Base-by-base conservation (phyloP, 129 eudicot genomes). In the Saposhnikovia divaricata region DNA sequence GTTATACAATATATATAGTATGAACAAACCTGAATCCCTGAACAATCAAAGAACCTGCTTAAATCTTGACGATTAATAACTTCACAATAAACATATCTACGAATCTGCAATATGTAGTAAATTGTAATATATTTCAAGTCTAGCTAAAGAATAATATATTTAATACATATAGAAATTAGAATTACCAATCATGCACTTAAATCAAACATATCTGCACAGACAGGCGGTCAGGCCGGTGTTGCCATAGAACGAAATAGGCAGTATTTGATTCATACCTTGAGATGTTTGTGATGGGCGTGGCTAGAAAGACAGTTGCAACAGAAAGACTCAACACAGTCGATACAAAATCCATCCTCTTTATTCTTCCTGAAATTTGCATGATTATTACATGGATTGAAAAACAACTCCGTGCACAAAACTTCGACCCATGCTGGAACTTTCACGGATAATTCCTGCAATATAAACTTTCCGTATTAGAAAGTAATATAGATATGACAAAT, bases 1-100 rank as follows among this genome's bases (percentile, higher is more conserved):
- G 57, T 1, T 48, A 15, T 48, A 48, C 19, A 48, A 13, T 27
- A 31, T 68, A 21, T 40, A 72, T 3, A 39, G 9, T 21, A 69
- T 18, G 8, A 25, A 80, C 84, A 74, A 78, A 87, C 90, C 88
- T 87, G 88, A 73, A 87, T 81, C 68, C 86, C 88, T 31, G 88
- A 82, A 69, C 90, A 87, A 70, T 85, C 85, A 50, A 87, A 87
- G 77, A 82, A 84, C 74, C 85, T 87, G 77, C 78, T 77, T 68
- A 85, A 69, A 81, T 87, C 87, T 28, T 87, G 86, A 48, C 90
- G 79, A 46, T 83, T 87, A 72, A 87, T 81, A 15, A 87, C 90
- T 46, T 78, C 85, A 39, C 80, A 75, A 14, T 80, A 85, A 28
- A 83, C 78, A 46, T 87, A 87, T 81, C 86, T 85, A 63, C 88